These are phyloP conservation scores for Fusarium temperatum DNA, from an alignment of 2,329 filamentous ascomycete species.

Conservation along the genomic window DNA sequence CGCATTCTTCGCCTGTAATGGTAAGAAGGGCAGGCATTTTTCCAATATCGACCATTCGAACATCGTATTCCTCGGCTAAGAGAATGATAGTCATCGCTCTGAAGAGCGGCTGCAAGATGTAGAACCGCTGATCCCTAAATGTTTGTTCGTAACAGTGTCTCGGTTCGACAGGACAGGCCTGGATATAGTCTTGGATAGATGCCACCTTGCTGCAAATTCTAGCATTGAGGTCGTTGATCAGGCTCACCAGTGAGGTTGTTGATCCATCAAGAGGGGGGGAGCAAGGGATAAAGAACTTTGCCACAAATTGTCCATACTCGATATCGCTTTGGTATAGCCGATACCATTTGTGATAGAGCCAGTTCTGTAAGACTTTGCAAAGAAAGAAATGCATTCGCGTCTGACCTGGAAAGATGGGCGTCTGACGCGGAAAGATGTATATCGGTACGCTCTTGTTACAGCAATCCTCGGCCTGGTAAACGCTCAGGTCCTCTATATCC, in stretches of 20 bases:
- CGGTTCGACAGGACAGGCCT: not conserved
- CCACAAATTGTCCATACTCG: not conserved
- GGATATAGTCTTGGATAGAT: not conserved
- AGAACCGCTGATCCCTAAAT: not conserved
- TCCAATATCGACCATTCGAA: not conserved
- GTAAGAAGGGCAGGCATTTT: not conserved
- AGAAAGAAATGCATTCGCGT: not conserved
- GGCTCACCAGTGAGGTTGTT: not conserved
- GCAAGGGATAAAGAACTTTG: not conserved
- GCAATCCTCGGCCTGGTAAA: not conserved
- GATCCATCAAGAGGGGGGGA: not conserved
- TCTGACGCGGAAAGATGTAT: not conserved
- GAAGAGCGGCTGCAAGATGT: not conserved
- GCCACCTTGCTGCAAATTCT: not conserved
- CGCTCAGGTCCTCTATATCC: not conserved
- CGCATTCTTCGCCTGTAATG: not conserved
- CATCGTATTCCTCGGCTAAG: not conserved
- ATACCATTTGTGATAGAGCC: not conserved
- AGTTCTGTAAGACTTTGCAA: not conserved
- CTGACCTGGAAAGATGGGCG: not conserved
- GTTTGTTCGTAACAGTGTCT: accelerated
- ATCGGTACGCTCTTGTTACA: not conserved
- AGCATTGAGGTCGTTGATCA: not conserved
- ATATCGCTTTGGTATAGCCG: not conserved
- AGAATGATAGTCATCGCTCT: not conserved